Conservation (phyloP, 2,329 filamentous ascomycete species). For the Aspergillus bombycis region DNA sequence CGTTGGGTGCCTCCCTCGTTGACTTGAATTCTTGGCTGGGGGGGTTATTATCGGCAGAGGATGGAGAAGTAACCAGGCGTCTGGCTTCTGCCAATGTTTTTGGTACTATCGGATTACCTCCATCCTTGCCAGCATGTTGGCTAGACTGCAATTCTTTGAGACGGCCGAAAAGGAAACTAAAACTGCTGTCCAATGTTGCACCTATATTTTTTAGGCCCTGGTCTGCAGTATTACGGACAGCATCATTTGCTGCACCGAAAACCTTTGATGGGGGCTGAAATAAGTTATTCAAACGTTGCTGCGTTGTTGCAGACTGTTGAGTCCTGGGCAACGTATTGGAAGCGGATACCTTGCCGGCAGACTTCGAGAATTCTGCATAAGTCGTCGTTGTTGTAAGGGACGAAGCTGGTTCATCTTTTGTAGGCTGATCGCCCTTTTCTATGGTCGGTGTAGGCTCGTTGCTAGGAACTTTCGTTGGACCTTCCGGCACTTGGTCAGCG, state of each 20-base stretch:
- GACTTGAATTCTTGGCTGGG: constrained; percentile 57
- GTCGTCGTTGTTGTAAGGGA: constrained; percentile 33
- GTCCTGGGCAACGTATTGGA: constrained; percentile 39
- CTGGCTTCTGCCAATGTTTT: constrained; percentile 92
- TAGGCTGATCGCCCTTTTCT: constrained; percentile 29
- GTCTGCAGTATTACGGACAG: constrained; percentile 84
- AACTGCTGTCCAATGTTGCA: constrained; percentile 85
- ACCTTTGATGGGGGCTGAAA: constrained; percentile 83
- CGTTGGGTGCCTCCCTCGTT: constrained; percentile 45
- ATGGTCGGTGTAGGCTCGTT: constrained; percentile 26
- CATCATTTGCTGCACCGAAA: constrained; percentile 80
- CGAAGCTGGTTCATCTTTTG: constrained; percentile 29
- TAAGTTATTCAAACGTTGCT: constrained; percentile 80
- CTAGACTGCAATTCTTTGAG: constrained; percentile 68
- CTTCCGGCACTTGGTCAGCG: constrained; percentile 73
- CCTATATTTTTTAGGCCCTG: constrained; percentile 91
- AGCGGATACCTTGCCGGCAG: constrained; percentile 31
- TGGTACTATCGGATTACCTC: constrained; percentile 62
- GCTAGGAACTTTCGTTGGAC: constrained; percentile 62
- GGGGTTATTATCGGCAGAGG: constrained; percentile 47
- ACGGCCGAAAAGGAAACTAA: constrained; percentile 89
- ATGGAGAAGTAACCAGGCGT: constrained; percentile 72
- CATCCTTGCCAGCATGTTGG: constrained; percentile 49
- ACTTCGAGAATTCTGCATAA: constrained; percentile 34
- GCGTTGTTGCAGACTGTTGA: constrained; percentile 45